Evolutionary conservation across 2,329 filamentous ascomycete species (phyloP).

Genomic region (Pseudogymnoascus sp.): DNA sequence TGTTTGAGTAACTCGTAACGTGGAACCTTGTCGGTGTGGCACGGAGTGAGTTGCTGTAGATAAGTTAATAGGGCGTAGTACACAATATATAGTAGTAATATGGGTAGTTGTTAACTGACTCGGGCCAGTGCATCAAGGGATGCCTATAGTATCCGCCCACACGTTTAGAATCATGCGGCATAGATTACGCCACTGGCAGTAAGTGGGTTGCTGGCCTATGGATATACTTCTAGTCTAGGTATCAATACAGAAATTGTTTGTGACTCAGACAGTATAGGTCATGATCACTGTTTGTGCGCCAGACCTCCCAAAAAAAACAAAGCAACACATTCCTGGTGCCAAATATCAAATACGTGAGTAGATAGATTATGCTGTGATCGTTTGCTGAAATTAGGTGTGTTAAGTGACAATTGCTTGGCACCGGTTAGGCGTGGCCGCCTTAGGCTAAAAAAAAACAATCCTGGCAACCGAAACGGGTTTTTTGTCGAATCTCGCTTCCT

Average conservation of each 20-base stretch:
- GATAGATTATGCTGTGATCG: neutral
- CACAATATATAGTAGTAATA: neutral
- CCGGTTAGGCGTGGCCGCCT: neutral
- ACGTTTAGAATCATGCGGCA: neutral
- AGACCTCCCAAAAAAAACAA: neutral
- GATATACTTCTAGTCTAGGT: neutral
- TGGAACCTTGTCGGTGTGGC: neutral
- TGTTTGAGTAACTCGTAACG: neutral
- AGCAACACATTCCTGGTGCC: neutral
- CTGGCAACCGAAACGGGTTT: neutral
- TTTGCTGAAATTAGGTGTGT: neutral
- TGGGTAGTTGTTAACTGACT: neutral
- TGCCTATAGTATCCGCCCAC: neutral
- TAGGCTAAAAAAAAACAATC: neutral
- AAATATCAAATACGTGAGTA: neutral
- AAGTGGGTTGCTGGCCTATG: neutral
- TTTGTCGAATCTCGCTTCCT: neutral
- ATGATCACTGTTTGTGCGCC: neutral
- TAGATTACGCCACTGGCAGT: neutral
- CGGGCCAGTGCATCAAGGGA: neutral
- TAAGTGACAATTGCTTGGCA: neutral
- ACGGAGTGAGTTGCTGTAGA: neutral
- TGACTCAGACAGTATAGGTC: neutral
- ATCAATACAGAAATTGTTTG: neutral
- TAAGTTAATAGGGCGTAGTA: neutral